Evolutionary conservation across 1,284 basidiomycete genomes (phyloP).

Genomic region (Grifola frondosa): DNA sequence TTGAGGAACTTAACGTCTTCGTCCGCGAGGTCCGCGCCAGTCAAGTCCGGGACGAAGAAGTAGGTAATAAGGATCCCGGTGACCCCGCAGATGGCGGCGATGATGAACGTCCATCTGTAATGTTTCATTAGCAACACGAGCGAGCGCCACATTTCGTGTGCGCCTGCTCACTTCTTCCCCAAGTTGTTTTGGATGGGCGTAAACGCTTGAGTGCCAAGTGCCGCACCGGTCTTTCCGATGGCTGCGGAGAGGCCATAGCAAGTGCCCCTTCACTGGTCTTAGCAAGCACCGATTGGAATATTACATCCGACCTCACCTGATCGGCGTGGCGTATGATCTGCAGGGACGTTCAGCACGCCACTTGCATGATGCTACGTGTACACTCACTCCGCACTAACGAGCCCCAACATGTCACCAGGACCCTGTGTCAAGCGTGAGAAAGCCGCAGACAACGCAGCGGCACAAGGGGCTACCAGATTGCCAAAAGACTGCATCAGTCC

Average conservation of each 20-base stretch:
- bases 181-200: conserved; percentile 71
- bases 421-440: conserved; percentile 44
- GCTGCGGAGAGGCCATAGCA: conserved; percentile 73
- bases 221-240: conserved; percentile 75
- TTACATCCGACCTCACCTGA: conserved; percentile 40
- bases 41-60: conserved; percentile 71
- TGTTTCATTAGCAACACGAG: too few species aligned
- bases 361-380: conserved; percentile 2
- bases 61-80: conserved; percentile 64
- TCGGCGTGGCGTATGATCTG: conserved; percentile 66
- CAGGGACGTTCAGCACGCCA: conserved; percentile 8
- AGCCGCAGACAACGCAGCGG: conserved; percentile 3
- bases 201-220: conserved; percentile 75
- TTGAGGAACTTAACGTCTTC: conserved; percentile 64
- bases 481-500: conserved; percentile 69
- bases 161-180: conserved; percentile 51
- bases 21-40: conserved; percentile 64
- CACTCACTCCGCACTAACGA: conserved; percentile 64
- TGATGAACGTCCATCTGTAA: conserved; percentile 67
- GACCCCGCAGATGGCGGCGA: conserved; percentile 67
- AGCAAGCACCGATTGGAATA: conserved; percentile 6
- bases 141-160: too few species aligned
- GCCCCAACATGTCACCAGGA: conserved; percentile 72
- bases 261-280: conserved; percentile 48
- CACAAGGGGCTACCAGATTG: conserved; percentile 47